These are phyloP conservation scores for Ochetophila trinervis DNA, from an alignment of 306 rosid genomes.

Conservation along the genomic window DNA sequence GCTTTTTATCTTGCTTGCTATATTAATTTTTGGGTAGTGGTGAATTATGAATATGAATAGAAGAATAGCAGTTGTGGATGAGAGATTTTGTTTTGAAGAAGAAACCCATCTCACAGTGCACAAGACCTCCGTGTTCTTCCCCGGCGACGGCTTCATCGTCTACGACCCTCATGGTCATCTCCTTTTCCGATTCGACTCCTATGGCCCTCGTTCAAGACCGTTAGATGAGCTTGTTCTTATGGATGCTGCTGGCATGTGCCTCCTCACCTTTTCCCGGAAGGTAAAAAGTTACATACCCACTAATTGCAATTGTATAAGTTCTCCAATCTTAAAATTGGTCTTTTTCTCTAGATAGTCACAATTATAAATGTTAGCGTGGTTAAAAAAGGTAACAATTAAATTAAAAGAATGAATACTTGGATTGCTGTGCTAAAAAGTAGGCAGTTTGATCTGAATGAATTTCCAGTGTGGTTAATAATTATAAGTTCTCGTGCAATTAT, in stretches of 20 bases:
- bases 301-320: too few relatives aligned
- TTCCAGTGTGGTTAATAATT: too few relatives aligned
- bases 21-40: background rate
- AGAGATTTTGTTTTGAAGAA: slow-evolving; percentile 15
- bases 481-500: too few relatives aligned
- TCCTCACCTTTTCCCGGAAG: slow-evolving; percentile 26
- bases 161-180: slow-evolving; percentile 18
- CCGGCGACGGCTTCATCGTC: slow-evolving; percentile 31
- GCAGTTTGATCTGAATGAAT: too few relatives aligned
- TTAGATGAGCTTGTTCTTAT: slow-evolving; percentile 28
- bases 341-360: too few relatives aligned
- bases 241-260: slow-evolving; percentile 29
- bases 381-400: too few relatives aligned
- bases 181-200: slow-evolving; percentile 26
- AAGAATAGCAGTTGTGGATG: slow-evolving; percentile 12
- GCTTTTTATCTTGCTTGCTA: too few relatives aligned
- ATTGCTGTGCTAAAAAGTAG: too few relatives aligned
- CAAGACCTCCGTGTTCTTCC: slow-evolving; percentile 32
- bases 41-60: slow-evolving; percentile 11
- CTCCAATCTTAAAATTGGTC: too few relatives aligned
- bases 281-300: background rate
- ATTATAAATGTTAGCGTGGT: too few relatives aligned
- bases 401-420: too few relatives aligned
- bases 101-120: slow-evolving; percentile 33
- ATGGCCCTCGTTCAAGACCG: slow-evolving; percentile 20